phyloP scores from a whole-genome alignment of 495 filamentous ascomycete species.

The Hypoxylon fragiforme region DNA sequence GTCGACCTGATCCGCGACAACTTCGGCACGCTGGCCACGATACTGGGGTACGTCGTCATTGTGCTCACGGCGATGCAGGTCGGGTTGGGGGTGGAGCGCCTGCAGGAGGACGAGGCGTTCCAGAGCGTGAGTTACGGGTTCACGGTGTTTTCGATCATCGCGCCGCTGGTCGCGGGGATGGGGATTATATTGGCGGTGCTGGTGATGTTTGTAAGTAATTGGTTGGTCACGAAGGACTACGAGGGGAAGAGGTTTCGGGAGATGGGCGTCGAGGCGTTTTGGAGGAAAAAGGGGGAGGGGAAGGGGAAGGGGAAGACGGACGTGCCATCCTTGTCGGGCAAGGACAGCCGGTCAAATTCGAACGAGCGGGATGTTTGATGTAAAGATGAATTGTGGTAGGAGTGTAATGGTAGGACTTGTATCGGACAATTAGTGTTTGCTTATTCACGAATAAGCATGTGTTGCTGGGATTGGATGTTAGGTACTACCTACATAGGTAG shows the following conservation, averaged over 20 bases:
- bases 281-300: conserved; percentile 23
- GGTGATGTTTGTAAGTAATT: conserved; percentile 32
- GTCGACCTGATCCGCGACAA: conserved; percentile 49
- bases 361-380: conserved; percentile 10
- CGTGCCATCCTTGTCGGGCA: not conserved
- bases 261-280: conserved; percentile 34
- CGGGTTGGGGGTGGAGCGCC: conserved; percentile 49
- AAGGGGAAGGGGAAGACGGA: conserved; percentile 3
- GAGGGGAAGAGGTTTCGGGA: conserved; percentile 29
- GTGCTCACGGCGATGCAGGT: conserved; percentile 64
- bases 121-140: conserved; percentile 56
- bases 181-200: conserved; percentile 30
- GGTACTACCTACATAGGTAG: too few relatives aligned
- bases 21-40: conserved; percentile 48
- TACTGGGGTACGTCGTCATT: conserved; percentile 55
- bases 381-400: not conserved
- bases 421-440: not conserved
- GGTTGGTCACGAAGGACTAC: conserved; percentile 32
- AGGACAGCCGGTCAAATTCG: not conserved
- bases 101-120: conserved; percentile 47
- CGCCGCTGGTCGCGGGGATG: conserved; percentile 29
- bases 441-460: not conserved
- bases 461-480: too few relatives aligned
- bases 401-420: not conserved
- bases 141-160: conserved; percentile 53